A percentile compares a stretch with the other conserved stretches of the same genome.
phyloP scores from a whole-genome alignment of 1,284 basidiomycete genomes.

The Mycosarcoma maydis region DNA sequence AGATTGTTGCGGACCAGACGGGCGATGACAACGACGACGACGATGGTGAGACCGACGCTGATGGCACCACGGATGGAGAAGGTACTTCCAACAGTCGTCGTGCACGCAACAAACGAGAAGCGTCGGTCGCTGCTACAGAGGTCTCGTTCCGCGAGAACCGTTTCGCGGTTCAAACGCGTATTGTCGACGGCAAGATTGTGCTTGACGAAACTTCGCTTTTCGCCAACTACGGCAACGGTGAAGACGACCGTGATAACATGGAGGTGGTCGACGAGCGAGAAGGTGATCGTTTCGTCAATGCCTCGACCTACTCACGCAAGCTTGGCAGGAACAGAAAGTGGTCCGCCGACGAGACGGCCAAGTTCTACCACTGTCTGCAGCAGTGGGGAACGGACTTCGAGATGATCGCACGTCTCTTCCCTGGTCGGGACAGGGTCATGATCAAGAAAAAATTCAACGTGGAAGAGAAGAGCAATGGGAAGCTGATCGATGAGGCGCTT shows the following conservation, averaged over 20 bases:
- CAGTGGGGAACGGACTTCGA: constrained; percentile 93
- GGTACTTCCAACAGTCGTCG: constrained; percentile 13
- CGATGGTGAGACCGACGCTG: constrained; percentile 37
- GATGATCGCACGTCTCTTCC: constrained; percentile 83
- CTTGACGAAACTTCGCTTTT: constrained; percentile 66
- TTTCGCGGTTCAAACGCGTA: constrained; percentile 65
- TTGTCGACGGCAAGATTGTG: constrained; percentile 68
- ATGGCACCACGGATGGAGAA: constrained; percentile 30
- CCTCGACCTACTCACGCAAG: constrained; percentile 79
- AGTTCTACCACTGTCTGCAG: constrained; percentile 82
- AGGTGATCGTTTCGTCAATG: constrained; percentile 76
- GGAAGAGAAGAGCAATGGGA: constrained; percentile 81
- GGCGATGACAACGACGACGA: constrained; percentile 25
- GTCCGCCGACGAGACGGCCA: constrained; percentile 84
- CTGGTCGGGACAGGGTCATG: constrained; percentile 83
- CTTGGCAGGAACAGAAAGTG: constrained; percentile 75
- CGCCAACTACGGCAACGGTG: constrained; percentile 61
- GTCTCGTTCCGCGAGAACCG: constrained; percentile 59
- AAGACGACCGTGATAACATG: constrained; percentile 74
- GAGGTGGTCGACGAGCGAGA: constrained; percentile 85
- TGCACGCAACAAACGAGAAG: constrained; percentile 22
- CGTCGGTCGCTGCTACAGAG: constrained; percentile 37
- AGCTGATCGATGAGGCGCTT: constrained; percentile 58
- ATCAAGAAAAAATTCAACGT: constrained; percentile 91
- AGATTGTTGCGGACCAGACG: constrained; percentile 20